Evolutionary conservation across 2,329 filamentous ascomycete species (phyloP), one percentile per base, ranked within the genome.

Genomic region (Trichoderma sp.): DNA sequence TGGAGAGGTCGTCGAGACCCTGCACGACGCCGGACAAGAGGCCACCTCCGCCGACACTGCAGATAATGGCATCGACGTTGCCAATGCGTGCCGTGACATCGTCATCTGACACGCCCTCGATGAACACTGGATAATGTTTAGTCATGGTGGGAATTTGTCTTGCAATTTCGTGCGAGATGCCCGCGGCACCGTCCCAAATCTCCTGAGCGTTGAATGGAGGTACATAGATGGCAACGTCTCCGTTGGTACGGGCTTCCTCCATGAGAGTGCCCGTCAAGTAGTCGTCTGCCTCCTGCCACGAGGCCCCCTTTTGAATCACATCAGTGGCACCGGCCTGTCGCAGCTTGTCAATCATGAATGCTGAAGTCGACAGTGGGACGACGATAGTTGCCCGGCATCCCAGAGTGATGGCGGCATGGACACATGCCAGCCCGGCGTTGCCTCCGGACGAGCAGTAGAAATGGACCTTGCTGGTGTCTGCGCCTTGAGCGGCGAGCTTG

Each of bases 371-470:
- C 3, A 84, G 79, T 0, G 93, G 93, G 1, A 94, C 90, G 11
- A 93, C 91, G 72, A 96, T 90, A 1, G 92, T 94, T 75, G 88
- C 89, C 0, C 87, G 87, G 26, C 88, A 85, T 11, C 84, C 84
- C 6, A 95, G 85, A 1, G 86, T 84, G 50, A 83, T 83, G 12
- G 92, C 91, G 0, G 92, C 91, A 64, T 89, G 89, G n/a, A 92
- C 92, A 74, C 91, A 93, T 1, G 92, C 93, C 1, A 96, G 87
- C 1, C 93, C 93, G 0, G 93, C 93, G 76, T 96, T 96, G 68
- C 93, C 93, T 74, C 92, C 93, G 0, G 88, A 92, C 4, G 90
- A 91, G 75, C 86, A 89, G 81, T 90, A 94, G 84, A 94, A 94
- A 81, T 93, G 91, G 17, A 73, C 73, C 3, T 70, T 62, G 30